Conservation (phyloP, 768 basidiomycete species). For the Amanita pseudoporphyria region DNA sequence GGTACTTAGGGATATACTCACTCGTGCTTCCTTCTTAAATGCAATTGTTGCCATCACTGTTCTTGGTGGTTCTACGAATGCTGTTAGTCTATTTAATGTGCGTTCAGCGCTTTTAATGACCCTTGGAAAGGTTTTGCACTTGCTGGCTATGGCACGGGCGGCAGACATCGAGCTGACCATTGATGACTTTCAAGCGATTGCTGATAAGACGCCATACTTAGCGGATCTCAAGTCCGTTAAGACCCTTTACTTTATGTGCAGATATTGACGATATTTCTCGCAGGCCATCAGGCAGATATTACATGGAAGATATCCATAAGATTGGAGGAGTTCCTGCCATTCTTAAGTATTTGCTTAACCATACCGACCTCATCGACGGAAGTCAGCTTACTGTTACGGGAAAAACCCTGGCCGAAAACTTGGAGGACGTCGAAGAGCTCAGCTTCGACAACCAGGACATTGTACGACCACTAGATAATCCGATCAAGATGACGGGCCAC, state of each 20-base stretch:
- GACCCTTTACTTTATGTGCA: not conserved
- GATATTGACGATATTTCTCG: not conserved
- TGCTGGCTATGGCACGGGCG: conserved; percentile 79
- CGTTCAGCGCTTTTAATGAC: not conserved
- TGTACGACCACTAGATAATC: conserved; percentile 58
- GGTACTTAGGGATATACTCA: conserved; percentile 29
- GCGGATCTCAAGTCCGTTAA: conserved; percentile 55
- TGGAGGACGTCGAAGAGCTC: conserved; percentile 65
- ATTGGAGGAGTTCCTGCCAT: conserved; percentile 81
- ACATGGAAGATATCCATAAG: conserved; percentile 85
- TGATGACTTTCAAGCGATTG: conserved; percentile 79
- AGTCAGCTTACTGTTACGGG: conserved; percentile 85
- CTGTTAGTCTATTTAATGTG: conserved; percentile 34
- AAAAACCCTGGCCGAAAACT: conserved; percentile 81
- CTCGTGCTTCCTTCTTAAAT: conserved; percentile 59
- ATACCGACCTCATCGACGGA: conserved; percentile 74
- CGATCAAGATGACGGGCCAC: conserved; percentile 84
- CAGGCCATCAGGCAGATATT: conserved; percentile 78
- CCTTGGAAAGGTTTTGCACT: conserved; percentile 55
- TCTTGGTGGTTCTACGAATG: conserved; percentile 83
- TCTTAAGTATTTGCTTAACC: conserved; percentile 72
- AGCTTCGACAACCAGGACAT: conserved; percentile 72
- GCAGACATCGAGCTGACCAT: conserved; percentile 63
- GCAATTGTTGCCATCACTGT: conserved; percentile 74
- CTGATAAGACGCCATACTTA: conserved; percentile 74